phyloP scores from a whole-genome alignment of 2,329 filamentous ascomycete genomes.

The Paraphaeosphaeria minitans region DNA sequence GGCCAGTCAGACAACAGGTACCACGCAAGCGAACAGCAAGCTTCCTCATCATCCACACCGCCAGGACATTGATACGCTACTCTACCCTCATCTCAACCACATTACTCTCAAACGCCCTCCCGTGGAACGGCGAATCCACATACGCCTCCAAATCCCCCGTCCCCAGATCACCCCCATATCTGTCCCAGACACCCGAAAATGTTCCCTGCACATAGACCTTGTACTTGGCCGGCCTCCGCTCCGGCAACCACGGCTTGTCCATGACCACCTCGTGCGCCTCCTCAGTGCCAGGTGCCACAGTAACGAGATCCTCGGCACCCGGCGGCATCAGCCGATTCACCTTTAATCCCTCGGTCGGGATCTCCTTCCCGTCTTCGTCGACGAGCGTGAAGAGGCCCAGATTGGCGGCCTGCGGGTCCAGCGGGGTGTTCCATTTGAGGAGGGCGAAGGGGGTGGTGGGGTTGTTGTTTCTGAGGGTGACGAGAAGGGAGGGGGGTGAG shows the following conservation, averaged over 20 bases:
- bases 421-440: constrained; percentile 48
- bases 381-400: constrained; percentile 46
- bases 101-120: constrained; percentile 31
- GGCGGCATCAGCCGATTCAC: constrained; percentile 48
- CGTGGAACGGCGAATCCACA: constrained; percentile 29
- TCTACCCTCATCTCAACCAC: constrained; percentile 29
- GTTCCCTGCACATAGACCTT: constrained; percentile 42
- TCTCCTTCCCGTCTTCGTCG: constrained; percentile 30
- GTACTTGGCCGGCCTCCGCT: constrained; percentile 42
- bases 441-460: constrained; percentile 43
- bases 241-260: constrained; percentile 45
- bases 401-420: constrained; percentile 46
- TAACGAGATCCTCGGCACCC: constrained; percentile 40
- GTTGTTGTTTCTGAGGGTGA: constrained; percentile 46
- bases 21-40: no score
- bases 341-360: constrained; percentile 39
- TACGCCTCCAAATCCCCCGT: constrained; percentile 36
- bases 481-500: constrained; percentile 38
- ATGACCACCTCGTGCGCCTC: constrained; percentile 45
- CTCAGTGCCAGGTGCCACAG: constrained; percentile 41
- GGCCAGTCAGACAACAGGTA: no score
- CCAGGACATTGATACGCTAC: not conserved
- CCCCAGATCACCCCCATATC: constrained; percentile 25
- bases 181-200: constrained; percentile 46
- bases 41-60: no score